Evolutionary conservation across 768 basidiomycete species (phyloP).

Genomic region (Auricularia sp.): DNA sequence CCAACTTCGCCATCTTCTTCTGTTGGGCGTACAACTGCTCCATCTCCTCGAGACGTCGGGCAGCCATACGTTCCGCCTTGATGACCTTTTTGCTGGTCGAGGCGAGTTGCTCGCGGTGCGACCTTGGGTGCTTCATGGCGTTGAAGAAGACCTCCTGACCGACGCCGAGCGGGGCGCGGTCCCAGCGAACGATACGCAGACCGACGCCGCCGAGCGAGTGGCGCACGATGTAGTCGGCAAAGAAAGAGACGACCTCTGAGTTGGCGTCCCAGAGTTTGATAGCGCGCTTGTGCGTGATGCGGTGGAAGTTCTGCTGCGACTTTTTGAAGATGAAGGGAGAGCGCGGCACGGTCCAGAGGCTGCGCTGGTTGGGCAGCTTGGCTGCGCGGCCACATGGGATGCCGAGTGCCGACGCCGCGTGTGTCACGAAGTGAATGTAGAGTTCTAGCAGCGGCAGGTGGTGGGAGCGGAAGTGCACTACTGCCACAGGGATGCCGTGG

Average conservation of each 20-base stretch:
- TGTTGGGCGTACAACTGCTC: too few relatives aligned
- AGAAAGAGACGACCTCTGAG: conserved; percentile 44
- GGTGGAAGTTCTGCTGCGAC: conserved; percentile 89
- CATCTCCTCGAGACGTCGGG: not conserved
- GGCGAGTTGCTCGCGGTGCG: not conserved
- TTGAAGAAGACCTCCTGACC: conserved; percentile 23
- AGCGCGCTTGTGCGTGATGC: conserved; percentile 68
- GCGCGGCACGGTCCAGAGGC: conserved; percentile 76
- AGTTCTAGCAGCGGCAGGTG: conserved; percentile 55
- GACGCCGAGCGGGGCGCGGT: conserved; percentile 47
- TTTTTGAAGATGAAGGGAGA: conserved; percentile 91
- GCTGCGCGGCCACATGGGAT: conserved; percentile 63
- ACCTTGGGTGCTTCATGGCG: not conserved
- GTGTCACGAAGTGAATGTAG: conserved; percentile 73
- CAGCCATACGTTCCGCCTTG: not conserved
- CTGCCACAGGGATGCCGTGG: conserved; percentile 56
- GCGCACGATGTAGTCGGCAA: conserved; percentile 52
- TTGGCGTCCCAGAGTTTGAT: conserved; percentile 91
- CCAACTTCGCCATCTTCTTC: too few relatives aligned
- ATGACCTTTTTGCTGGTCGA: not conserved
- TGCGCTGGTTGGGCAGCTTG: conserved; percentile 61
- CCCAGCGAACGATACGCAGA: conserved; percentile 71
- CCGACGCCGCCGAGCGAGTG: conserved; percentile 82
- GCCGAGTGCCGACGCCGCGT: conserved; percentile 75
- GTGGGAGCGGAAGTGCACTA: conserved; percentile 76